Evolutionary conservation across 129 eudicot genomes (phyloP).

Genomic region (Artemisia tridentata): DNA sequence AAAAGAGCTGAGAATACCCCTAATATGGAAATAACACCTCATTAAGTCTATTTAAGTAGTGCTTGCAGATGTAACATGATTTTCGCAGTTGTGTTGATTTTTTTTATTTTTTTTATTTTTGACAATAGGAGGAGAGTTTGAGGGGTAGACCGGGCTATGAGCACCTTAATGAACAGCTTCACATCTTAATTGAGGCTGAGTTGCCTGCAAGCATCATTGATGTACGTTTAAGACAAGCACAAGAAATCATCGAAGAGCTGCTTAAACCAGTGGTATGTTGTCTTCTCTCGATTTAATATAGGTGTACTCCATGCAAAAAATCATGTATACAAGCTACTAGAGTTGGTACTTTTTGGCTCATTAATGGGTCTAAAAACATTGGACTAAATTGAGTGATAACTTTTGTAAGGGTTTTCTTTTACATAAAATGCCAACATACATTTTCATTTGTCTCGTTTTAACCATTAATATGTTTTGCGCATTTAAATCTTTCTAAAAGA

Average conservation of each 20-base stretch:
- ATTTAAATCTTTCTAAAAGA: too few species aligned
- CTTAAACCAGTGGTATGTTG: constrained; percentile 75
- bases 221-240: constrained; percentile 62
- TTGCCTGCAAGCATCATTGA: constrained; percentile 60
- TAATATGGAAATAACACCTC: constrained; percentile 7
- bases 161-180: constrained; percentile 73
- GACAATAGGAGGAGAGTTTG: constrained; percentile 62
- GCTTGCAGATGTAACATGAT: neutral
- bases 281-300: neutral
- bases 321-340: neutral
- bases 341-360: neutral
- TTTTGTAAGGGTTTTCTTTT: too few species aligned
- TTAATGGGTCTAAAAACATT: neutral
- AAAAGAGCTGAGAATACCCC: neutral
- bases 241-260: constrained; percentile 70
- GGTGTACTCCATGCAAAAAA: neutral
- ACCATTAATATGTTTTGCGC: too few species aligned
- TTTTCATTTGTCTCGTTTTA: neutral
- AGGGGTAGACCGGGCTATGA: constrained; percentile 87
- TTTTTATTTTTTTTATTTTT: neutral
- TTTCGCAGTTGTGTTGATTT: neutral
- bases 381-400: too few species aligned
- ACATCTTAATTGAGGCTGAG: constrained; percentile 75
- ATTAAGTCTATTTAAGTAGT: neutral
- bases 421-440: neutral